Percentiles rank a stretch among this genome's conserved stretches.
phyloP scores from a whole-genome alignment of 352 stramenopile species.

The Phytophthora sansomeana region DNA sequence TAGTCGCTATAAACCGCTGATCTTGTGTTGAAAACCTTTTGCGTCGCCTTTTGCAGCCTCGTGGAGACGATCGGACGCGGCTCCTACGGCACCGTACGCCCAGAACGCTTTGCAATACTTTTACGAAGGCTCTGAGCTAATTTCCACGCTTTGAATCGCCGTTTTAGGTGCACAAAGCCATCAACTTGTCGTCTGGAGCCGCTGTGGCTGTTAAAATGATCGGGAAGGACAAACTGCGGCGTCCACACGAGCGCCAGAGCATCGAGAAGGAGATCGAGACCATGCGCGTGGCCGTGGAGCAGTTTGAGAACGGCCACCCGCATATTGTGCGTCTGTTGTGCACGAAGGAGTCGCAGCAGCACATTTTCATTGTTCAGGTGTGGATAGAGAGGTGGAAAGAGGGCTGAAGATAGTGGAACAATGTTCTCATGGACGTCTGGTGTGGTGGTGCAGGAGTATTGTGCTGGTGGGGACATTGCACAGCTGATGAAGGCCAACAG shows the following conservation, averaged over 20 bases:
- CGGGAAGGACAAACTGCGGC: conserved; percentile 76
- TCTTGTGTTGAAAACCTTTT: conserved; percentile 8
- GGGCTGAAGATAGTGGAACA: conserved; percentile 1
- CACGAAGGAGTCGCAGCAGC: conserved; percentile 85
- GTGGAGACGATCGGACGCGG: conserved; percentile 82
- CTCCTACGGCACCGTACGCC: conserved; percentile 81
- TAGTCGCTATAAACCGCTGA: not conserved
- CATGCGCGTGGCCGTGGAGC: conserved; percentile 85
- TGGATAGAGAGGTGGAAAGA: not conserved
- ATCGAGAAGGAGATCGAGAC: conserved; percentile 91
- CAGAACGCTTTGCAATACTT: not conserved
- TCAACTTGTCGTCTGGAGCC: conserved; percentile 77
- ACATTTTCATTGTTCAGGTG: conserved; percentile 87
- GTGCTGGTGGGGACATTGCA: conserved; percentile 76
- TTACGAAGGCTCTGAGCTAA: not conserved
- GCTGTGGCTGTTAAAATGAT: conserved; percentile 88
- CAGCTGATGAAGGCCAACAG: conserved; percentile 74
- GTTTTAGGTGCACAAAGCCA: conserved; percentile 81
- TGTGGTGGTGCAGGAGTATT: conserved; percentile 66
- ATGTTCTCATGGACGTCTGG: not conserved
- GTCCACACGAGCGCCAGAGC: conserved; percentile 76
- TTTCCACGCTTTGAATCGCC: not conserved
- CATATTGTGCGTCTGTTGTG: conserved; percentile 84
- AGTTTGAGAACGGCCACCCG: conserved; percentile 88
- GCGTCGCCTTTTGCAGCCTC: conserved; percentile 47